Percentiles rank a stretch among this genome's conserved stretches.
phyloP scores from a whole-genome alignment of 2,329 filamentous ascomycete genomes.

The Penicillium sp. region DNA sequence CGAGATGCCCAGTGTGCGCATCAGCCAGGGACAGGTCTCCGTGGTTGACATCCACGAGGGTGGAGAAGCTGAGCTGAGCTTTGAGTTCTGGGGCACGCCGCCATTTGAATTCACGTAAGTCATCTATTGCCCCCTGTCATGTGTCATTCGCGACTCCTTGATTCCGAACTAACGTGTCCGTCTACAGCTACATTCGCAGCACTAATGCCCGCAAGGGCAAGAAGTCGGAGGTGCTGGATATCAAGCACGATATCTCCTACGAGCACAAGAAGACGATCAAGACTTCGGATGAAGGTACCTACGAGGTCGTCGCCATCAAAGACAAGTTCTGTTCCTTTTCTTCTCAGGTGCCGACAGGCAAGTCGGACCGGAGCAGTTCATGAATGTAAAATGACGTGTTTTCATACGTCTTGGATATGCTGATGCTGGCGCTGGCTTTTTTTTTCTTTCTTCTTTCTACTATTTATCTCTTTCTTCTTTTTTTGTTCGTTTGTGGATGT shows the following conservation, averaged over 20 bases:
- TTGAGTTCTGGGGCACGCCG: conserved; percentile 92
- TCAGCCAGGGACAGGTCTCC: conserved; percentile 78
- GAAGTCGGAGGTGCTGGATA: conserved; percentile 80
- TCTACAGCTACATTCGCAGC: conserved; percentile 73
- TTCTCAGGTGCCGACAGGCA: conserved; percentile 62
- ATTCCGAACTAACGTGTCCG: not conserved
- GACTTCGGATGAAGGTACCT: conserved; percentile 91
- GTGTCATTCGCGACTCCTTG: not conserved
- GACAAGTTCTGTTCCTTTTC: conserved; percentile 90
- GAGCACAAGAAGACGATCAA: conserved; percentile 79
- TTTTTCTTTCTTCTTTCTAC: not conserved
- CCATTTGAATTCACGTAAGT: conserved; percentile 89
- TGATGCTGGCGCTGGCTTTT: conserved; percentile 13
- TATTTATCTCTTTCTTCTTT: not conserved
- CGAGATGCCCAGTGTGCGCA: conserved; percentile 85
- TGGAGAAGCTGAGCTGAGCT: conserved; percentile 87
- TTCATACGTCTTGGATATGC: conserved; percentile 14
- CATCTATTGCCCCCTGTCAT: not conserved
- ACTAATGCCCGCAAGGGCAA: conserved; percentile 80
- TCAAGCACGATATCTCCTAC: conserved; percentile 80
- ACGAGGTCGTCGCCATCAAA: conserved; percentile 95
- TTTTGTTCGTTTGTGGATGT: conserved; percentile 7
- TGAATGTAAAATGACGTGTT: conserved; percentile 22
- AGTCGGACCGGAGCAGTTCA: conserved; percentile 36
- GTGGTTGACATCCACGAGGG: conserved; percentile 96